Evolutionary conservation across 2,329 filamentous ascomycete genomes (phyloP).

Genomic region (Talaromyces sp.): DNA sequence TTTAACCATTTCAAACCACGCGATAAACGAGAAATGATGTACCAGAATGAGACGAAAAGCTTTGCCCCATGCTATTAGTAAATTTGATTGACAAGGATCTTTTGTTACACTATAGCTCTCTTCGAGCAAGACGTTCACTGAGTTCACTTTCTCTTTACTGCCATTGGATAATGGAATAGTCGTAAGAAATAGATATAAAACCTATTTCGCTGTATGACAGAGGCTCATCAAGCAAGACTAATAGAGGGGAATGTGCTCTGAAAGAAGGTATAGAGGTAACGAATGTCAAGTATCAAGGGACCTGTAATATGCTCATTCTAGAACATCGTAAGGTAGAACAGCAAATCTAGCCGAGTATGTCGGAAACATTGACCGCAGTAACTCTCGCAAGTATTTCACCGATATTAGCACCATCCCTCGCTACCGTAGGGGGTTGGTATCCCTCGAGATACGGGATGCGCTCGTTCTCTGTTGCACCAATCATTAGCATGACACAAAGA

Average conservation of each 20-base stretch:
- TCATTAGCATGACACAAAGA: not conserved
- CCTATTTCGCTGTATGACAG: not conserved
- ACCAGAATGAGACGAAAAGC: not conserved
- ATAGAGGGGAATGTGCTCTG: not conserved
- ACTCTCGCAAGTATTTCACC: not conserved
- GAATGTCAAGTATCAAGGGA: not conserved
- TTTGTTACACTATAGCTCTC: not conserved
- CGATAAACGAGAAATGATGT: not conserved
- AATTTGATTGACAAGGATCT: not conserved
- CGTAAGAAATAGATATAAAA: not conserved
- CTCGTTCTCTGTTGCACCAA: constrained; percentile 2
- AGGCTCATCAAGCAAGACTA: not conserved
- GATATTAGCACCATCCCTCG: not conserved
- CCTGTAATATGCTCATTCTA: not conserved
- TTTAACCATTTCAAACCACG: not conserved
- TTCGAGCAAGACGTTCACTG: not conserved
- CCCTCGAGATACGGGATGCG: constrained; percentile 16
- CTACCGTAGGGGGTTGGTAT: constrained; percentile 4
- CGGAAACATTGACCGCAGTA: constrained; percentile 7
- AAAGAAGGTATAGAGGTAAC: not conserved
- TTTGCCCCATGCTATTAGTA: not conserved
- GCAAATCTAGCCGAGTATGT: not conserved
- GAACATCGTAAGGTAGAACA: not conserved
- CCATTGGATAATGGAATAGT: not conserved
- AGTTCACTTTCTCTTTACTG: not conserved